Evolutionary conservation across 2,329 filamentous ascomycete species (phyloP).

Genomic region (Fusarium graminum): DNA sequence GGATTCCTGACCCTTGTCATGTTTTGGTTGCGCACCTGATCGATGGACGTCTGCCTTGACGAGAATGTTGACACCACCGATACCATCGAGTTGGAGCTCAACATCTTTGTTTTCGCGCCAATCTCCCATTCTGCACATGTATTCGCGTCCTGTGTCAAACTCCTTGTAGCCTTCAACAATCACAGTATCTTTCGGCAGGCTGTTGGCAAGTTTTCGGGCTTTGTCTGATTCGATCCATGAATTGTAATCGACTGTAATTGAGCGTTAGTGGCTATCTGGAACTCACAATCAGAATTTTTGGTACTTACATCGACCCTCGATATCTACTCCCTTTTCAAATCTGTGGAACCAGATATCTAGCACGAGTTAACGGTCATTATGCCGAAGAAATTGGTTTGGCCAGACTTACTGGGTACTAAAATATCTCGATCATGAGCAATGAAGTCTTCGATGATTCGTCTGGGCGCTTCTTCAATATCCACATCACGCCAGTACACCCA

Average conservation of each 20-base stretch:
- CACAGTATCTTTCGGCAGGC: constrained; percentile 82
- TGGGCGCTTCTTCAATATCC: constrained; percentile 92
- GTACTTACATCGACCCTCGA: constrained; percentile 90
- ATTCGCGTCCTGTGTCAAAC: constrained; percentile 88
- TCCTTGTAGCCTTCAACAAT: constrained; percentile 96
- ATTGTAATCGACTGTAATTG: constrained; percentile 88
- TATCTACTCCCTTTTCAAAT: constrained; percentile 83
- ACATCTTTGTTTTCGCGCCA: constrained; percentile 93
- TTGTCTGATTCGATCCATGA: constrained; percentile 97
- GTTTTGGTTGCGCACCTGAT: constrained; percentile 72
- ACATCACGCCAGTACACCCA: constrained; percentile 99
- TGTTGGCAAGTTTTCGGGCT: constrained; percentile 78
- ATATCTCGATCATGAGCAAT: constrained; percentile 94
- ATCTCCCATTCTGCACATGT: constrained; percentile 93
- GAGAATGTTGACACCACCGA: constrained; percentile 96
- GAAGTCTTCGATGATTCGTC: constrained; percentile 92
- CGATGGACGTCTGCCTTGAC: constrained; percentile 98
- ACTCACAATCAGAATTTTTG: not conserved
- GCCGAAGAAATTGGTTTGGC: not conserved
- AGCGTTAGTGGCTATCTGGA: constrained; percentile 28
- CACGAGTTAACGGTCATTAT: constrained; percentile 46
- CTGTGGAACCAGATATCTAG: constrained; percentile 97
- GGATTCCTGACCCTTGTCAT: not conserved
- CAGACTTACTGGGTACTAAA: constrained; percentile 86
- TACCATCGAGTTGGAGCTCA: constrained; percentile 92